Conservation (phyloP, 1,284 basidiomycete genomes). For the Ceratobasidium sp. region DNA sequence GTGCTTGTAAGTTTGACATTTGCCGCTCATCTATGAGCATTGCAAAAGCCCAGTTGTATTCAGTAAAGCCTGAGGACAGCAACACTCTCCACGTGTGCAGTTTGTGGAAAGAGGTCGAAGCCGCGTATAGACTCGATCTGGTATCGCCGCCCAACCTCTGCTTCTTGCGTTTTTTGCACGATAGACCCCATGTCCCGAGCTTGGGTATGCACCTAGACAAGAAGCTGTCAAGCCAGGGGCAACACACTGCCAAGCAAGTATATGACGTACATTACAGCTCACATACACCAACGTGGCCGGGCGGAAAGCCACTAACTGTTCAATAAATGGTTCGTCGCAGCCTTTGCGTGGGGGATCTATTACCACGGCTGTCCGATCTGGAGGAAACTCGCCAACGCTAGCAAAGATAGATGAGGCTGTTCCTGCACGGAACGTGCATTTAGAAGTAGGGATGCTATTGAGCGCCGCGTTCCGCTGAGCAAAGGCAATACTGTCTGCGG, state of each 20-base stretch:
- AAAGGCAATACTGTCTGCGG: conserved; percentile 77
- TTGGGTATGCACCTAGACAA: conserved; percentile 71
- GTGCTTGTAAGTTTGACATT: conserved; percentile 8
- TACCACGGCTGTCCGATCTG: conserved; percentile 73
- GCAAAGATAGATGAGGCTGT: conserved; percentile 76
- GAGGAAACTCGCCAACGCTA: conserved; percentile 69
- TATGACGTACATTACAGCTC: conserved; percentile 79
- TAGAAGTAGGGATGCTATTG: conserved; percentile 66
- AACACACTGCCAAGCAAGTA: conserved; percentile 53
- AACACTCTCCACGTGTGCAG: conserved; percentile 80
- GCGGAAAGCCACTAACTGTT: conserved; percentile 79
- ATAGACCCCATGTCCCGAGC: conserved; percentile 84
- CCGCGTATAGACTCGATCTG: conserved; percentile 82
- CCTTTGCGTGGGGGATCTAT: conserved; percentile 94
- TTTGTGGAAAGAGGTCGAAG: conserved; percentile 94
- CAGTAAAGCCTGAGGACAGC: conserved; percentile 63
- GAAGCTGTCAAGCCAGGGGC: neutral
- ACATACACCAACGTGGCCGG: conserved; percentile 85
- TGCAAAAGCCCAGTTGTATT: neutral
- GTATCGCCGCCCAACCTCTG: conserved; percentile 62
- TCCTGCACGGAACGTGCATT: conserved; percentile 71
- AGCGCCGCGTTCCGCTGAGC: conserved; percentile 84
- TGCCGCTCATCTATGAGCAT: neutral
- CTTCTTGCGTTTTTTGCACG: conserved; percentile 59
- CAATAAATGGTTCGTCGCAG: conserved; percentile 83